These are phyloP conservation scores for Populus ilicifolia DNA, from an alignment of 345 rosid species.

Conservation along the genomic window DNA sequence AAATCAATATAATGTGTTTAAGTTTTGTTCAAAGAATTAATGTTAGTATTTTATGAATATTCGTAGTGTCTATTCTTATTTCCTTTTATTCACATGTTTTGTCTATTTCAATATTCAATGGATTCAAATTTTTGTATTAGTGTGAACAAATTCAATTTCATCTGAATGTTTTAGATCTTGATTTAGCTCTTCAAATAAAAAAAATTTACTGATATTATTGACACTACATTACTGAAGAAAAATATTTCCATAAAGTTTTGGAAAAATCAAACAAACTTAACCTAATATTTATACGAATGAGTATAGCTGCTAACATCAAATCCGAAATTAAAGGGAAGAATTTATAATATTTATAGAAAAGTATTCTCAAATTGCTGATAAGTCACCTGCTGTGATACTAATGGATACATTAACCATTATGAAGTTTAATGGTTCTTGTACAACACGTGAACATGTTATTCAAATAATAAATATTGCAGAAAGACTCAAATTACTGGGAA, in stretches of 20 bases:
- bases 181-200: background rate
- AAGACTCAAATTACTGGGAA: background rate
- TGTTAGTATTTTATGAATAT: background rate
- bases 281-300: background rate
- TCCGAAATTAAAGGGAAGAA: background rate
- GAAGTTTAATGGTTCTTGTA: background rate
- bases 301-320: background rate
- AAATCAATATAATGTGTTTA: no score
- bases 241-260: background rate
- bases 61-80: background rate
- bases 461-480: constrained; percentile 4
- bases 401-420: background rate
- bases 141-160: no score
- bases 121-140: background rate
- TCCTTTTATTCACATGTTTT: background rate
- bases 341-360: background rate
- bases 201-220: background rate
- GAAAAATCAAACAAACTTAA: background rate
- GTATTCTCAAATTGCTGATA: background rate
- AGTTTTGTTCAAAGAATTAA: background rate
- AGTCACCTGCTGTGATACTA: background rate
- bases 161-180: background rate
- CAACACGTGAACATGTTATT: constrained; percentile 3
- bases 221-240: fast-evolving
- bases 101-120: background rate